phyloP scores from a whole-genome alignment of 2,329 filamentous ascomycete genomes.

The Chaetomiaceae sp. region DNA sequence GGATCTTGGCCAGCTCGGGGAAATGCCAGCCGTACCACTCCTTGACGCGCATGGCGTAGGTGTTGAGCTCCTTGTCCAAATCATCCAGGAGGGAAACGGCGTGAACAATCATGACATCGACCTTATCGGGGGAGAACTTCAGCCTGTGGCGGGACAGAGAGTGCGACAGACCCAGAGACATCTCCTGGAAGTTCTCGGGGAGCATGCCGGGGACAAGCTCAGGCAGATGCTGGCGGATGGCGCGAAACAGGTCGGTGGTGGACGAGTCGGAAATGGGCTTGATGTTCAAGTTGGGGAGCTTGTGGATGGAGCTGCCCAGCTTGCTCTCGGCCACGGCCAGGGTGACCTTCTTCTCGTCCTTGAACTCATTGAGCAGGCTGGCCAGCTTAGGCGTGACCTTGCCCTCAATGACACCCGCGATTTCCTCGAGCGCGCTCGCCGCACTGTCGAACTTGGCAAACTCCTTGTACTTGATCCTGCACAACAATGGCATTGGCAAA shows the following conservation, averaged over 20 bases:
- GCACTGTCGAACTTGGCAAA: conserved; percentile 98
- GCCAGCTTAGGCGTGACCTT: conserved; percentile 89
- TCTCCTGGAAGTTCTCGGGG: conserved; percentile 82
- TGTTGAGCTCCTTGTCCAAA: conserved; percentile 97
- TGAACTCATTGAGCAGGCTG: conserved; percentile 78
- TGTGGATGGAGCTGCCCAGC: conserved; percentile 85
- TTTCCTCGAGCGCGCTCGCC: conserved; percentile 83
- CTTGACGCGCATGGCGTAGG: conserved; percentile 98
- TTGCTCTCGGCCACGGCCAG: conserved; percentile 92
- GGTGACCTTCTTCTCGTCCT: conserved; percentile 96
- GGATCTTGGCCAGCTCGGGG: conserved; percentile 93
- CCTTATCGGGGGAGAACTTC: conserved; percentile 97
- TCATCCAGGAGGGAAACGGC: conserved; percentile 92
- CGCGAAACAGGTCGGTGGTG: conserved; percentile 86
- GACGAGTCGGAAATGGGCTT: conserved; percentile 74
- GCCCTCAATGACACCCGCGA: conserved; percentile 80
- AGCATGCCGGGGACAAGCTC: conserved; percentile 86
- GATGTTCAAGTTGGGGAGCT: conserved; percentile 82
- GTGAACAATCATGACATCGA: conserved; percentile 99
- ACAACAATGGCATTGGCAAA: conserved; percentile 21
- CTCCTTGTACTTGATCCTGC: conserved; percentile 87
- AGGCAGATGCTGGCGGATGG: conserved; percentile 84
- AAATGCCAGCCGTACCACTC: conserved; percentile 99
- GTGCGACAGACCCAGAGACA: conserved; percentile 94
- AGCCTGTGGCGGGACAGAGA: conserved; percentile 96